Conservation (phyloP, 305 asterid species). For the Solanum hybrid region DNA sequence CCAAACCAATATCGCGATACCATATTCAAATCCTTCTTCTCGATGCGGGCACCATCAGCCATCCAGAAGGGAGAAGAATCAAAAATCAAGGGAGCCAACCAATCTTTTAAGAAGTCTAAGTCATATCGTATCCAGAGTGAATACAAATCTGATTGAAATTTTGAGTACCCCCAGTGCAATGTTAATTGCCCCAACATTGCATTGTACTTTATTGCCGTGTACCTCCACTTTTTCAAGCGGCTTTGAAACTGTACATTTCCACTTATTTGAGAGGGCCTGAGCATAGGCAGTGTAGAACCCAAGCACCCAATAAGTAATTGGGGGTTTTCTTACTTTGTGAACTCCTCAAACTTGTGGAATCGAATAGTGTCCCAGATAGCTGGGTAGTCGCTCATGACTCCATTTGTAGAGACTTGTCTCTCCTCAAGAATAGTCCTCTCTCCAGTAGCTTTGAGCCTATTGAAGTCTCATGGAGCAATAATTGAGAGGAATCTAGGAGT, state of each 20-base stretch:
- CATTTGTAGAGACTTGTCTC: not conserved
- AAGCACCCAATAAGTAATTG: not conserved
- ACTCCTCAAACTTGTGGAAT: not conserved
- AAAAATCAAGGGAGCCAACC: not conserved
- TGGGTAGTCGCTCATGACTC: not conserved
- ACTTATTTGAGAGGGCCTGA: not conserved
- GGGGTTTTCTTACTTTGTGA: not conserved
- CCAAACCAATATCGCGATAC: not conserved
- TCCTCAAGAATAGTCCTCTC: not conserved
- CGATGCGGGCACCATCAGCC: not conserved
- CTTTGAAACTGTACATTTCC: not conserved
- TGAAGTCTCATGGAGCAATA: not conserved
- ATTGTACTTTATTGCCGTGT: not conserved
- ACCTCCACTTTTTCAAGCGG: not conserved
- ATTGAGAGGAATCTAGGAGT: not conserved
- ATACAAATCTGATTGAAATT: not conserved
- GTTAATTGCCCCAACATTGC: not conserved
- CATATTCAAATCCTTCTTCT: not conserved
- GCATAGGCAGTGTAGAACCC: not conserved
- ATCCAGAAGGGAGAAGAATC: not conserved
- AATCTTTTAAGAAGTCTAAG: not conserved
- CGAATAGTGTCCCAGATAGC: not conserved
- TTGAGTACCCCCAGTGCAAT: not conserved
- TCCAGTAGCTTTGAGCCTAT: not conserved
- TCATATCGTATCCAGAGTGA: not conserved